Evolutionary conservation across 1,139 yeast genomes (phyloP).

Genomic region (Yamadazyma atlantica): DNA sequence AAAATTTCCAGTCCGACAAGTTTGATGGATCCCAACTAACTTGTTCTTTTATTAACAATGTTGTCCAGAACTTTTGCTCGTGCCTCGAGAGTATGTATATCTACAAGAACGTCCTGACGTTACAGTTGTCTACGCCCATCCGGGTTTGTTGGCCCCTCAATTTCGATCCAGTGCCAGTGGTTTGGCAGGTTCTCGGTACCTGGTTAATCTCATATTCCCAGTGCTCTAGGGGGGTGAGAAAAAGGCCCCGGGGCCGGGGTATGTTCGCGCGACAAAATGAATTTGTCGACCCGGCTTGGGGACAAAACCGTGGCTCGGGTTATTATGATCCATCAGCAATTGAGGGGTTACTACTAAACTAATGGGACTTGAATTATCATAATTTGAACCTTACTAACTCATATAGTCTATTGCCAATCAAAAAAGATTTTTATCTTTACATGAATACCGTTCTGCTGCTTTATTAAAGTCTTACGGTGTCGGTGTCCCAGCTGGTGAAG

Average conservation of each 20-base stretch:
- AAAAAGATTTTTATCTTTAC: conserved; percentile 81
- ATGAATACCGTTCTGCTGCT: conserved; percentile 95
- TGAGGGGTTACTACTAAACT: too few species aligned
- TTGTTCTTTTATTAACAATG: conserved; percentile 10
- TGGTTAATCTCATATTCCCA: too few species aligned
- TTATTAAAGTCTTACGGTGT: conserved; percentile 79
- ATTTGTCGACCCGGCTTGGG: too few species aligned
- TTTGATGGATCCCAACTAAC: conserved; percentile 1
- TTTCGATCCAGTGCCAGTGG: too few species aligned
- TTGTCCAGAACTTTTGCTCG: conserved; percentile 32
- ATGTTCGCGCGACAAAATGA: too few species aligned
- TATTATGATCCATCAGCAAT: conserved; percentile 2
- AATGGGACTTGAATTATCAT: too few species aligned
- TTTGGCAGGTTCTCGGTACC: neutral
- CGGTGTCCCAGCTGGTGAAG: conserved; percentile 88
- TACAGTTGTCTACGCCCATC: too few species aligned
- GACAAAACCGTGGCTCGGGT: conserved; percentile 1
- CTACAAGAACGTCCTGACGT: neutral
- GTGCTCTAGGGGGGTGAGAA: neutral
- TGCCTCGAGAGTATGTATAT: conserved; percentile 43
- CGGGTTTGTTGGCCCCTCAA: neutral
- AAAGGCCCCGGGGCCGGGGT: neutral
- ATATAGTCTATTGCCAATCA: conserved; percentile 23
- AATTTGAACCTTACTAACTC: conserved; percentile 7
- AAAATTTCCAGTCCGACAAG: neutral